Percentiles rank a stretch among this genome's conserved stretches.
These are phyloP conservation scores for Cymbopogon flexuosus DNA, from an alignment of 202 grass and related monocot genomes.

Conservation along the genomic window DNA sequence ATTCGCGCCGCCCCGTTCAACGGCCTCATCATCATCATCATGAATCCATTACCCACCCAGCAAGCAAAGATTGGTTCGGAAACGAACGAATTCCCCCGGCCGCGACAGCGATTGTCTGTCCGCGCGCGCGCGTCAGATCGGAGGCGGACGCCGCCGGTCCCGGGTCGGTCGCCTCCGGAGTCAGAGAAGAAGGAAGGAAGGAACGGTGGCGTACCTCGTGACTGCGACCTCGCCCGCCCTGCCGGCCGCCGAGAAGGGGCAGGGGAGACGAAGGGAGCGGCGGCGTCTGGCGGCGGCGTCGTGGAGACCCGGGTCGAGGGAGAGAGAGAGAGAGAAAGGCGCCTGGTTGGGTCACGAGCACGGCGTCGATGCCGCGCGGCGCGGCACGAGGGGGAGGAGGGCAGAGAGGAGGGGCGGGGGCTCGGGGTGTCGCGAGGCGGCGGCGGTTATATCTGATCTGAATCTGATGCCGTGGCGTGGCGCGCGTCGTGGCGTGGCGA, in stretches of 20 bases:
- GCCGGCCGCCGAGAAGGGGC: neutral
- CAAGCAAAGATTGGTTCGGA: neutral
- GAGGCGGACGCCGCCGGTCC: too few species aligned
- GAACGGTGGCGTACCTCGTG: neutral
- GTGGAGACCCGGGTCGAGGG: neutral
- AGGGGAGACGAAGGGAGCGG: neutral
- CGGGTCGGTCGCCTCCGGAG: too few species aligned
- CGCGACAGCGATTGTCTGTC: neutral
- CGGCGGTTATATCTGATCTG: slow-evolving; percentile 3
- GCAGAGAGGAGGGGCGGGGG: neutral
- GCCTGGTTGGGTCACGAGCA: neutral
- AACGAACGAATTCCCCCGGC: neutral
- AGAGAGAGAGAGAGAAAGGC: too few species aligned
- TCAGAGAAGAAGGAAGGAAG: neutral
- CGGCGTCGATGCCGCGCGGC: neutral
- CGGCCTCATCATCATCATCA: neutral
- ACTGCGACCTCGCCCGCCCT: neutral
- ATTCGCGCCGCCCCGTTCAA: neutral
- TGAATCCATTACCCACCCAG: neutral
- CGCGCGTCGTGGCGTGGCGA: neutral
- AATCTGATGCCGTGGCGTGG: neutral
- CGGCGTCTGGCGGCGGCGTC: neutral
- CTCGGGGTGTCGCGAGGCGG: too few species aligned
- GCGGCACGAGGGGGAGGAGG: too few species aligned
- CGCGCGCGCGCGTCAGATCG: neutral